Conservation (phyloP, 108 stramenopile species). For the Aurantiochytrium sp. region DNA sequence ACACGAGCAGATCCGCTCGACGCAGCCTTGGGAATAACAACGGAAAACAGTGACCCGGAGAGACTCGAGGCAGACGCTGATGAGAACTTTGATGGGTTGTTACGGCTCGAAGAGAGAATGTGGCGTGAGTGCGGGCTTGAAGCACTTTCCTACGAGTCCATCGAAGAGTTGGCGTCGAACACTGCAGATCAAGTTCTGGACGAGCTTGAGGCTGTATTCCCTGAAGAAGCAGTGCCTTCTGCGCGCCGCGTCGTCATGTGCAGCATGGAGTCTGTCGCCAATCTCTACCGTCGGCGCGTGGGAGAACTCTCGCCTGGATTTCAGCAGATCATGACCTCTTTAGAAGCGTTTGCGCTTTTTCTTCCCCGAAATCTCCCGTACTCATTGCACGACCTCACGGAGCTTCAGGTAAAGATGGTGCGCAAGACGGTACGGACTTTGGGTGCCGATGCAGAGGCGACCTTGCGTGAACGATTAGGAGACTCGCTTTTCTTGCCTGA, state of each 20-base stretch:
- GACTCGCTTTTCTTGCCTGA: not conserved
- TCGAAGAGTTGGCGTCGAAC: not conserved
- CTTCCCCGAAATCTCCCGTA: not conserved
- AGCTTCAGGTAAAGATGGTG: not conserved
- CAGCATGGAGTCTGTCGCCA: not conserved
- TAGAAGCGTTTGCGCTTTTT: not conserved
- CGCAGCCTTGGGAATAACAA: too few relatives aligned
- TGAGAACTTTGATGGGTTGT: not conserved
- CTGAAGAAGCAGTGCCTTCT: not conserved
- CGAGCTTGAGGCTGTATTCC: not conserved
- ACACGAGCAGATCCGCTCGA: too few relatives aligned
- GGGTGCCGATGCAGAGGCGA: not conserved
- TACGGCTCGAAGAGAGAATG: not conserved
- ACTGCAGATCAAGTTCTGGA: not conserved
- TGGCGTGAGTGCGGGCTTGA: not conserved
- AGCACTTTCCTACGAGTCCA: not conserved
- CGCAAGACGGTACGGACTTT: not conserved
- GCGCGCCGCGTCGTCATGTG: not conserved
- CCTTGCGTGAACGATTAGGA: not conserved
- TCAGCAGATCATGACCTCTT: not conserved
- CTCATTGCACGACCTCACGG: not conserved
- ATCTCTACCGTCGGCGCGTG: not conserved
- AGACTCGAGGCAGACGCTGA: not conserved
- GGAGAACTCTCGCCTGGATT: not conserved
- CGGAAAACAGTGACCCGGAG: not conserved